These are phyloP conservation scores for Cladophialophora carrionii DNA, from an alignment of 2,329 filamentous ascomycete species.

Conservation along the genomic window DNA sequence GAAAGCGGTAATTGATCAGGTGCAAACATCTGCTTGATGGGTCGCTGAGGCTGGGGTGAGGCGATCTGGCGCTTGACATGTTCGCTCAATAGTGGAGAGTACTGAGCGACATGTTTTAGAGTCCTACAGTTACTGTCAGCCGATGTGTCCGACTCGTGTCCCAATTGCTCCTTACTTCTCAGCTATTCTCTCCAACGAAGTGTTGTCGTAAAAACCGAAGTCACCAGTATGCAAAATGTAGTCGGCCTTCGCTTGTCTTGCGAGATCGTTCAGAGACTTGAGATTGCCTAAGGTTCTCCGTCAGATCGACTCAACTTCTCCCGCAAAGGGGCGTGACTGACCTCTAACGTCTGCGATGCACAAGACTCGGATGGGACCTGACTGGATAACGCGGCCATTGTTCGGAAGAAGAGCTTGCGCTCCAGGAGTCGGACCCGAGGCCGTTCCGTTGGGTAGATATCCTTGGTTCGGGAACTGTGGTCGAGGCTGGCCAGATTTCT, in stretches of 20 bases:
- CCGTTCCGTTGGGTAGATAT: slow-evolving; percentile 53
- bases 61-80: slow-evolving; percentile 68
- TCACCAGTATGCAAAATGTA: slow-evolving; percentile 99
- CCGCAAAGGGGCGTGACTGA: slow-evolving; percentile 38
- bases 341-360: slow-evolving; percentile 58
- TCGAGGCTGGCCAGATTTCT: slow-evolving; percentile 35
- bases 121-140: slow-evolving; percentile 63
- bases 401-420: slow-evolving; percentile 55
- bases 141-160: slow-evolving; percentile 5
- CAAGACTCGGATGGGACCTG: slow-evolving; percentile 51
- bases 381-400: slow-evolving; percentile 55
- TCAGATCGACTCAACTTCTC: slow-evolving; percentile 11
- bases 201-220: slow-evolving; percentile 98
- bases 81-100: slow-evolving; percentile 90
- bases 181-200: slow-evolving; percentile 92
- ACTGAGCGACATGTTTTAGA: slow-evolving; percentile 96
- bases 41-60: slow-evolving; percentile 62
- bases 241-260: slow-evolving; percentile 90
- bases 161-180: slow-evolving; percentile 74
- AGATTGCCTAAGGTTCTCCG: slow-evolving; percentile 71
- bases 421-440: slow-evolving; percentile 49
- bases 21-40: slow-evolving; percentile 81
- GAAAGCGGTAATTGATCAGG: slow-evolving; percentile 85
- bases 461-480: slow-evolving; percentile 39
- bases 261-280: slow-evolving; percentile 92